phyloP scores from a whole-genome alignment of 768 basidiomycete genomes.

The Agrocybe chaxingu region DNA sequence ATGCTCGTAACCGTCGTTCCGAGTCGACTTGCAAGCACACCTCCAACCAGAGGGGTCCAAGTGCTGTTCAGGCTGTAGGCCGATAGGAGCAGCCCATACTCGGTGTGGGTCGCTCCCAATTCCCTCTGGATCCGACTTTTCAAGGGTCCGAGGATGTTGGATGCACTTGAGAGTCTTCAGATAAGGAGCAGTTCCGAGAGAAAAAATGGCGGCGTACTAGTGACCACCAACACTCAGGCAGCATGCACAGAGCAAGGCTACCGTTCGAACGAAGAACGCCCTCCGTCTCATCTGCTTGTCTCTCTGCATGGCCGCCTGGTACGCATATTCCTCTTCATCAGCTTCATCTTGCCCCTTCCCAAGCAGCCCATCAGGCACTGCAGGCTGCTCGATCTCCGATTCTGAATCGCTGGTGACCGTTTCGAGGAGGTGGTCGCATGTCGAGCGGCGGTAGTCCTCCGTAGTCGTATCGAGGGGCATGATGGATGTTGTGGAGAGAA shows the following conservation, averaged over 20 bases:
- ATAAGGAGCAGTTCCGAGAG: neutral
- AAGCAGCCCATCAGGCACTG: conserved; percentile 20
- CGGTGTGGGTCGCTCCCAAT: conserved; percentile 71
- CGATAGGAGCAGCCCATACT: conserved; percentile 76
- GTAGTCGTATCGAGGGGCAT: neutral
- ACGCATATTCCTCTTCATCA: neutral
- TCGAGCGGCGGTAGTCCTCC: conserved; percentile 15
- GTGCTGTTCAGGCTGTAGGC: conserved; percentile 72
- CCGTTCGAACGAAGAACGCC: conserved; percentile 47
- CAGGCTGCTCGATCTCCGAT: conserved; percentile 16
- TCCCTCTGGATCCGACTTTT: conserved; percentile 69
- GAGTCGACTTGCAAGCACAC: conserved; percentile 63
- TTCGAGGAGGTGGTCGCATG: conserved; percentile 17
- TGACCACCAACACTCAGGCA: conserved; percentile 75
- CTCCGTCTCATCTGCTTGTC: conserved; percentile 15
- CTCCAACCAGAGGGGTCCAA: conserved; percentile 76
- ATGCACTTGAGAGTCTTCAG: conserved; percentile 41
- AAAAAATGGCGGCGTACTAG: conserved; percentile 45
- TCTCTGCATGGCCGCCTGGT: no score
- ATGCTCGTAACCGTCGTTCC: conserved; percentile 74
- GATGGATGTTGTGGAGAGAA: neutral
- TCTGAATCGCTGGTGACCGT: conserved; percentile 11
- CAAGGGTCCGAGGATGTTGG: conserved; percentile 74
- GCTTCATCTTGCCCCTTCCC: conserved; percentile 9
- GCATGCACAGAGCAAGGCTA: conserved; percentile 71